Percentiles rank a stretch among this genome's conserved stretches.
phyloP scores from a whole-genome alignment of 352 stramenopile species.

The Phytophthora agathidicida region DNA sequence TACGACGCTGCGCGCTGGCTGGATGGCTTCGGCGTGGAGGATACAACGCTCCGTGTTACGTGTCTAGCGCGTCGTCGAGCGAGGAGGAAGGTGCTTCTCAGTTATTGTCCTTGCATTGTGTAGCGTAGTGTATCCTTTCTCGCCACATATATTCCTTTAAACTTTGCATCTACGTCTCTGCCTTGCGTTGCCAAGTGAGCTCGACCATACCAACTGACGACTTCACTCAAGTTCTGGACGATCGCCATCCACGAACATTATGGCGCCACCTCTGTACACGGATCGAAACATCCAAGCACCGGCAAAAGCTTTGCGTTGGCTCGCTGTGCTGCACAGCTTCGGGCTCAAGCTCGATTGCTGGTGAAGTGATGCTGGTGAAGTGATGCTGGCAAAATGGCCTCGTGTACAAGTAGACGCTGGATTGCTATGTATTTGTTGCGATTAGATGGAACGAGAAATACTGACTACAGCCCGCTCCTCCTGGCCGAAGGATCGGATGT shows the following conservation, averaged over 20 bases:
- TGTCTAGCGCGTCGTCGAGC: slow-evolving; percentile 7
- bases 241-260: background rate
- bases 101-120: slow-evolving; percentile 40
- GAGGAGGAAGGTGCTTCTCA: slow-evolving; percentile 32
- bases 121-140: slow-evolving; percentile 38
- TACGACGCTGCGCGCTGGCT: no score
- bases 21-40: background rate
- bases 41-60: background rate
- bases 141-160: slow-evolving; percentile 27
- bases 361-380: no score
- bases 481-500: slow-evolving; percentile 19
- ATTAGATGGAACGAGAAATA: slow-evolving; percentile 31
- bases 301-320: slow-evolving; percentile 9
- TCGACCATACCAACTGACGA: no score
- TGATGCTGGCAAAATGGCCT: no score
- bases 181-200: no score
- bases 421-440: slow-evolving; percentile 31
- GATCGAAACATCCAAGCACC: slow-evolving; percentile 1
- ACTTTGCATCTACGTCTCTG: slow-evolving; percentile 10
- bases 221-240: background rate
- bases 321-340: slow-evolving; percentile 9
- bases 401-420: background rate
- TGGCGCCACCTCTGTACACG: slow-evolving; percentile 10
- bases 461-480: slow-evolving; percentile 34
- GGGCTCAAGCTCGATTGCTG: background rate